These are phyloP conservation scores for Hebeloma cylindrosporum DNA, from an alignment of 768 basidiomycete species.

Conservation along the genomic window DNA sequence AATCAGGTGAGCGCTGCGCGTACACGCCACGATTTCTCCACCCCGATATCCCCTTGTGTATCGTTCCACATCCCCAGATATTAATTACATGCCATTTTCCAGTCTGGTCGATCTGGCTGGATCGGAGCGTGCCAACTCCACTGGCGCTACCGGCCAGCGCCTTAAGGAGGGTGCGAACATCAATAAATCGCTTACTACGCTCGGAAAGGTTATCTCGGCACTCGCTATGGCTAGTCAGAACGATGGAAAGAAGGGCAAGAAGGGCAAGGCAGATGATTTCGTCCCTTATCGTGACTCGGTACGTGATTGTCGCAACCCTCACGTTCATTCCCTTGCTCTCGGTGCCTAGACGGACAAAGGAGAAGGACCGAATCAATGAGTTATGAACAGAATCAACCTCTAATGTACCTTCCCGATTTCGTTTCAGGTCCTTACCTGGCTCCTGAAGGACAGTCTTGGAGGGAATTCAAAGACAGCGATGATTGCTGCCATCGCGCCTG, in stretches of 20 bases:
- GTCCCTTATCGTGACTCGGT: conserved; percentile 98
- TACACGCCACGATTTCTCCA: conserved; percentile 8
- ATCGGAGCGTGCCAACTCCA: conserved; percentile 95
- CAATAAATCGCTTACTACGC: conserved; percentile 96
- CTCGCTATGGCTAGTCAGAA: conserved; percentile 72
- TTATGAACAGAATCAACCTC: conserved; percentile 5
- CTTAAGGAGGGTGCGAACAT: conserved; percentile 98
- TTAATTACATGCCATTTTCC: conserved; percentile 1
- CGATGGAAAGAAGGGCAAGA: conserved; percentile 81
- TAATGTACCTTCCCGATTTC: conserved; percentile 8
- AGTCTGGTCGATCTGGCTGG: conserved; percentile 96
- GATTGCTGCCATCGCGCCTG: conserved; percentile 99
- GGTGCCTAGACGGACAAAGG: neutral
- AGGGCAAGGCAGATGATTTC: conserved; percentile 88
- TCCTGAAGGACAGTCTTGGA: conserved; percentile 95
- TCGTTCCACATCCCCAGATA: conserved; percentile 6
- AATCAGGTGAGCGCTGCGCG: conserved; percentile 62
- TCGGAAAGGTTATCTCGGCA: conserved; percentile 95
- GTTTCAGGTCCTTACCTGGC: conserved; percentile 89
- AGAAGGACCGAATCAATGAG: neutral
- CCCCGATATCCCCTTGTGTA: conserved; percentile 7
- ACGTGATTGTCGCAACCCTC: conserved; percentile 30
- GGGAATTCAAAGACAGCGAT: conserved; percentile 98
- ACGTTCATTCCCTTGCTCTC: too few species aligned
- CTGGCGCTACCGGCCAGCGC: conserved; percentile 94